A percentile compares a stretch with the other conserved stretches of the same genome.
These are phyloP conservation scores for Dothistroma septosporum DNA, from an alignment of 2,329 filamentous ascomycete genomes.

Conservation along the genomic window DNA sequence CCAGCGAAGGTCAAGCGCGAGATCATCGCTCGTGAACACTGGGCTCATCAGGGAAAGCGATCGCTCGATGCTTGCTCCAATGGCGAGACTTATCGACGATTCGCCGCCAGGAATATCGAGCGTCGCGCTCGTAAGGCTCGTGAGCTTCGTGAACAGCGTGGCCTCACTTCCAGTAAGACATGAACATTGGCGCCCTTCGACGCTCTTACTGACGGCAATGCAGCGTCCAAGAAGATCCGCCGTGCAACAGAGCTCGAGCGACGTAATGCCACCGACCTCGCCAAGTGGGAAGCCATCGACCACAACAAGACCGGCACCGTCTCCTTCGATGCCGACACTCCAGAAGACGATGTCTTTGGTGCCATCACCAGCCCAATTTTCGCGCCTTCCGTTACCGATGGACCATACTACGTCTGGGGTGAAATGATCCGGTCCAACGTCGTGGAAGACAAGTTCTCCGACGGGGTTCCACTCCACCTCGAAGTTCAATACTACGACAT, in stretches of 20 bases:
- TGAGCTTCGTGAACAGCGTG: constrained; percentile 15
- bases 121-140: constrained; percentile 14
- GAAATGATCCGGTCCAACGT: constrained; percentile 40
- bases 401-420: constrained; percentile 35
- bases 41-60: constrained; percentile 15
- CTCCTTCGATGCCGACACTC: constrained; percentile 23
- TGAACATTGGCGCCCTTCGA: background rate
- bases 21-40: constrained; percentile 28
- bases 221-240: constrained; percentile 11
- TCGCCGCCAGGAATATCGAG: constrained; percentile 11
- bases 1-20: constrained; percentile 31
- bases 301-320: constrained; percentile 28
- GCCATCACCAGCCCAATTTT: constrained; percentile 27
- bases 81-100: constrained; percentile 11
- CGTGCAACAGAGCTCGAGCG: constrained; percentile 17
- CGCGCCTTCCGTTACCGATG: constrained; percentile 28
- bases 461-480: constrained; percentile 40
- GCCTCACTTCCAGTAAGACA: constrained; percentile 9
- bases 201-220: background rate
- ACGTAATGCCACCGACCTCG: constrained; percentile 22
- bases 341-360: constrained; percentile 25
- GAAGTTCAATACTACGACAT: constrained; percentile 46
- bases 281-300: constrained; percentile 32
- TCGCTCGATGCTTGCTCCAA: constrained; percentile 17
- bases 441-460: constrained; percentile 40